Evolutionary conservation across 352 stramenopile genomes (phyloP), one percentile per base, ranked within the genome.

Genomic region (Phytopythium sindhum): DNA sequence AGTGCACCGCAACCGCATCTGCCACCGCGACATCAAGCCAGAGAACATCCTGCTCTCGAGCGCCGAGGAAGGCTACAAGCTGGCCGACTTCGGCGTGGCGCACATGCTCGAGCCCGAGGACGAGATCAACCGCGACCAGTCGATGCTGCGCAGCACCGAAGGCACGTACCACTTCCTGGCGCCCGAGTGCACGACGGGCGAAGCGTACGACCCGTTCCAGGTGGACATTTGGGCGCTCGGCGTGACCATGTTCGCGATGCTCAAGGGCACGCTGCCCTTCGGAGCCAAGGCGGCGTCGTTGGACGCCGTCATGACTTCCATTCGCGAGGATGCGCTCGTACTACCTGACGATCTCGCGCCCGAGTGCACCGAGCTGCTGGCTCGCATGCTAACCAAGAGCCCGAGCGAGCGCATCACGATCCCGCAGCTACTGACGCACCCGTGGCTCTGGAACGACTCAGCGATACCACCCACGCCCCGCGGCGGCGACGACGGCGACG

Each of bases 111-210:
- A 80, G 37, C 66, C 72, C 4, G 72, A 70, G 17, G 69, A 80
- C 26, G 76, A 63, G 45, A 65, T 17, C 37, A 7, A 35, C 26
- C n/a, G 31, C 28, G 31, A 47, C 8, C 31, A 59, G 53, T 4
- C 33, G 52, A 24, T 63, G 39, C 72, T 96, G 29, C 85, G 83
- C 4, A 89, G 86, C 66, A 96, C 88, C 0, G 86, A 91, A 65
- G 88, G 88, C 48, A 95, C 88, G n/a, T 95, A 95, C 59, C 82
- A 92, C 63, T 96, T 95, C 45, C 73, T 95, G 9, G 87, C 81
- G 0, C 88, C 88, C 1, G 88, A 96, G 66, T 93, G 82, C 64
- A 92, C 86, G 5, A 89, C 75, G 0, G 87, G 86, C 5, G 69
- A 93, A 2, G 75, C 80, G 41, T 95, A 89, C 68, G 83, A 90